Conservation (phyloP, 1,284 basidiomycete genomes). For the Entoloma clypeatum region DNA sequence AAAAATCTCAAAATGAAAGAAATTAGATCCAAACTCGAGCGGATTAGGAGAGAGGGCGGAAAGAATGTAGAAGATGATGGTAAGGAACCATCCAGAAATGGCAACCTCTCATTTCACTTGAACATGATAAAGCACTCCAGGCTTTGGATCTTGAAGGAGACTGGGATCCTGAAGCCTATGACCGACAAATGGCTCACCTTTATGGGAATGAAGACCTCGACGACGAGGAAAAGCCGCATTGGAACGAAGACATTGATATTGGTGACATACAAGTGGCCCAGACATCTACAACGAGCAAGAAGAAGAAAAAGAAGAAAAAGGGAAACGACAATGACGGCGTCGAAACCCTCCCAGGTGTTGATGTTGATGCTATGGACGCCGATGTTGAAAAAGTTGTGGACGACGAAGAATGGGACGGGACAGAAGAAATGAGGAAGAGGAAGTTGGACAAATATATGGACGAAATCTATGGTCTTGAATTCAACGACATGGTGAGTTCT, state of each 20-base stretch:
- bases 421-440: conserved; percentile 80
- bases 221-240: conserved; percentile 65
- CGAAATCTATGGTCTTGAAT: conserved; percentile 86
- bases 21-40: conserved; percentile 70
- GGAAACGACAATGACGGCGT: conserved; percentile 33
- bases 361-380: conserved; percentile 73
- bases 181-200: conserved; percentile 70
- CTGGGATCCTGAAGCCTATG: conserved; percentile 80
- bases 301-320: conserved; percentile 54
- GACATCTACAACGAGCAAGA: conserved; percentile 41
- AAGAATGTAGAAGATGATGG: conserved; percentile 42
- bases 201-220: conserved; percentile 60
- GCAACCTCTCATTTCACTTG: conserved; percentile 4
- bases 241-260: conserved; percentile 88
- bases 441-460: conserved; percentile 87
- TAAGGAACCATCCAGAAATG: conserved; percentile 23
- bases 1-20: conserved; percentile 86
- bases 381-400: conserved; percentile 44
- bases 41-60: conserved; percentile 66
- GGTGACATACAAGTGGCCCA: conserved; percentile 55
- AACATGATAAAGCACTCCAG: conserved; percentile 43
- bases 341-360: conserved; percentile 47
- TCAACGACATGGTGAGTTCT: conserved; percentile 86
- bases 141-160: conserved; percentile 75
- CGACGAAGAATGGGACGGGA: conserved; percentile 76